A percentile compares a stretch with the other conserved stretches of the same genome.
Conservation (phyloP, 1,284 basidiomycete genomes). For the Gomphus bonarii region DNA sequence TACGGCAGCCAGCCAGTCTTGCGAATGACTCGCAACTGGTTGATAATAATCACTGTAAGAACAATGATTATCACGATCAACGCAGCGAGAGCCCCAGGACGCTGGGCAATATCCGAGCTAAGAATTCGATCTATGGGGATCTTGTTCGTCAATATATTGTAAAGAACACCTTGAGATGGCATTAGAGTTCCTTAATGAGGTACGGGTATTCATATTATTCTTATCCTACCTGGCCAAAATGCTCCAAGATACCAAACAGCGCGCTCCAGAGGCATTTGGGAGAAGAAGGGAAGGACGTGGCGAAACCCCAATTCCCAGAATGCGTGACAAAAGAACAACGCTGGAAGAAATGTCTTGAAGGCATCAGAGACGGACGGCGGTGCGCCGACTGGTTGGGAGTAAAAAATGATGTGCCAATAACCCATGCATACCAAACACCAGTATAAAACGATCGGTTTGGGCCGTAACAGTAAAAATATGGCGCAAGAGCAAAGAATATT, state of each 20-base stretch:
- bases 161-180: conserved; percentile 38
- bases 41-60: conserved; percentile 48
- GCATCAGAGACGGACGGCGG: conserved; percentile 62
- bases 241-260: conserved; percentile 66
- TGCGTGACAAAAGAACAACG: conserved; percentile 69
- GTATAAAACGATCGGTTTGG: conserved; percentile 58
- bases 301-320: conserved; percentile 74
- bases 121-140: conserved; percentile 70
- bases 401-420: conserved; percentile 79
- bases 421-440: conserved; percentile 79
- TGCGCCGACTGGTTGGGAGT: conserved; percentile 62
- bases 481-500: conserved; percentile 57
- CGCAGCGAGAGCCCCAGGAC: conserved; percentile 62
- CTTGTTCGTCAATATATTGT: conserved; percentile 53
- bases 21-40: conserved; percentile 76
- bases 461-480: conserved; percentile 66
- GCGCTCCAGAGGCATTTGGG: conserved; percentile 59
- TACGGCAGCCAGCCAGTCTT: conserved; percentile 74
- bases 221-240: conserved; percentile 51
- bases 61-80: conserved; percentile 63
- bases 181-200: conserved; percentile 23
- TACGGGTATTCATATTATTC: conserved; percentile 25
- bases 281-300: conserved; percentile 65
- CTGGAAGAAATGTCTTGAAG: conserved; percentile 70
- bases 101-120: conserved; percentile 55